A percentile compares a stretch with the other conserved stretches of the same genome.
These are phyloP conservation scores for Cryptosporidium sp. DNA, from an alignment of 169 alveolate species.

Conservation along the genomic window DNA sequence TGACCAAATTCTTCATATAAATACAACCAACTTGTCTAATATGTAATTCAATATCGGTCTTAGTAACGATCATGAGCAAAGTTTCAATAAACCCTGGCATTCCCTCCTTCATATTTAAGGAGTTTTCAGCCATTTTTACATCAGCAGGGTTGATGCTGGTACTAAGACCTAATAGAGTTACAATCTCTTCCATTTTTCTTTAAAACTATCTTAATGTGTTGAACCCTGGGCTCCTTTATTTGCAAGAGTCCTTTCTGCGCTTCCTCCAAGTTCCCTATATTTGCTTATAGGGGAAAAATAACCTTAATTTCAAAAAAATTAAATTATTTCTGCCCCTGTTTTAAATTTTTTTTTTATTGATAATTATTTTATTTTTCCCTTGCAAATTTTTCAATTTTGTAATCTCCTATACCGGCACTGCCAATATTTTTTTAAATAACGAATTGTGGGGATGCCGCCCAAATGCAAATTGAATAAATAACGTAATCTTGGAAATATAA, in stretches of 20 bases:
- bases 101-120: constrained; percentile 51
- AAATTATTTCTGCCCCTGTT: constrained; percentile 20
- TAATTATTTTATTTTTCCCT: neutral
- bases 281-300: neutral
- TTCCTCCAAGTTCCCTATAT: constrained; percentile 9
- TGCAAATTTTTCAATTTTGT: neutral
- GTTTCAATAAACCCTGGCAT: constrained; percentile 62
- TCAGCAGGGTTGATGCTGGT: constrained; percentile 66
- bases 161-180: constrained; percentile 33
- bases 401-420: constrained; percentile 29
- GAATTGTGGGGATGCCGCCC: constrained; percentile 59
- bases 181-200: constrained; percentile 57
- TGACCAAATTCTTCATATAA: constrained; percentile 44
- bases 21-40: constrained; percentile 72
- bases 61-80: constrained; percentile 31
- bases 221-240: neutral
- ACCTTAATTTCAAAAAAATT: constrained; percentile 11
- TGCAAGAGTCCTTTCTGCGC: neutral
- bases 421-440: neutral
- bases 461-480: constrained; percentile 19
- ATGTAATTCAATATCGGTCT: constrained; percentile 43
- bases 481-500: neutral
- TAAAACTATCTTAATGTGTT: neutral
- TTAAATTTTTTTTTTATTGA: neutral
- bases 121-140: constrained; percentile 62